These are phyloP conservation scores for Talaromyces borbonicus DNA, from an alignment of 495 filamentous ascomycete genomes.

Conservation along the genomic window DNA sequence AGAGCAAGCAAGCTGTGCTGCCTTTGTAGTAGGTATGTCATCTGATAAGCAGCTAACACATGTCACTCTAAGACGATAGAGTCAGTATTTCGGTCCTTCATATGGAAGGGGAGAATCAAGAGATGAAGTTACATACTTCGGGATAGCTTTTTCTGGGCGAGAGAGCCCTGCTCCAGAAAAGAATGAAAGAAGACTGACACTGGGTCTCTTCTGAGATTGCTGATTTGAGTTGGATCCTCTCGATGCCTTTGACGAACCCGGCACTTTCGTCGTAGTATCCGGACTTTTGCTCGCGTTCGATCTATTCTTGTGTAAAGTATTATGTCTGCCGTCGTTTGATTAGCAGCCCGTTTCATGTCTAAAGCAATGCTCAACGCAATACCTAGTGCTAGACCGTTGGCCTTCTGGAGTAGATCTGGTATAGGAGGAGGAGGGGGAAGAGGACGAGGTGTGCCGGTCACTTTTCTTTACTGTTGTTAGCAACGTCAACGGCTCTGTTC, in stretches of 20 bases:
- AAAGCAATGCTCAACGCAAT: too few relatives aligned
- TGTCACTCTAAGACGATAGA: constrained; percentile 37
- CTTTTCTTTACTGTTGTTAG: background rate
- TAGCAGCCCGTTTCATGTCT: too few relatives aligned
- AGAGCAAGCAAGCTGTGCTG: constrained; percentile 60
- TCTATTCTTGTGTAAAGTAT: background rate
- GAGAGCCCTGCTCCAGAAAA: background rate
- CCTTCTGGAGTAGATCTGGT: background rate
- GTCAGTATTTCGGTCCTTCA: constrained; percentile 1
- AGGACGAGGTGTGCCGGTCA: background rate
- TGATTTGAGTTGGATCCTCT: background rate
- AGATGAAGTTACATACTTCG: background rate
- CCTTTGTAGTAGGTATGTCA: constrained; percentile 45
- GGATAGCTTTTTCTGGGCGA: background rate
- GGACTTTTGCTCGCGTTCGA: background rate
- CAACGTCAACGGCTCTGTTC: background rate
- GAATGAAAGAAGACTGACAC: background rate
- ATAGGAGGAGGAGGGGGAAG: too few relatives aligned
- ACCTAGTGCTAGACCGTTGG: background rate
- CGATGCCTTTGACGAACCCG: background rate
- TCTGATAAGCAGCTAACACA: constrained; percentile 62
- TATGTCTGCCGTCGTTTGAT: too few relatives aligned
- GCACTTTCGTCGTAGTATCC: background rate
- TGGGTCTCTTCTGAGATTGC: background rate
- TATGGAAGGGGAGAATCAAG: background rate